Evolutionary conservation across 73 alveolate species (phyloP), one percentile per base, ranked within the genome.

Genomic region (Paramecium tetraurelia): DNA sequence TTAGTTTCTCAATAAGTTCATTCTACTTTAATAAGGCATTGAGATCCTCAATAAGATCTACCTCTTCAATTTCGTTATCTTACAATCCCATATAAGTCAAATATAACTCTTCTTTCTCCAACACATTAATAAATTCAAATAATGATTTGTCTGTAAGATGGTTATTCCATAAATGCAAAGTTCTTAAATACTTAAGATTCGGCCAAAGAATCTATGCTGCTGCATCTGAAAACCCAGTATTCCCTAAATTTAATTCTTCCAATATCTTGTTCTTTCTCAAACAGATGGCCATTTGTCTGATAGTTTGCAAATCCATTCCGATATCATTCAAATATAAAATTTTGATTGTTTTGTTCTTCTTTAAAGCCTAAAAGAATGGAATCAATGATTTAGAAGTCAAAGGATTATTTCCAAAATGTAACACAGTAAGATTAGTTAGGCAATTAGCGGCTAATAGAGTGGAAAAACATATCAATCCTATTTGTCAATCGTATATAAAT

Each of bases 181-280:
- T 80, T 12, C 48, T 80, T 4, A 80, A 11, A 44, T 80, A 44
- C 12, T 80, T 80, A n/a, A 80, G n/a, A 20, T 41, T 44, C 12
- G 90, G 90, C 90, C 90, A 80, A 3, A 80, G 50, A 20, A 41
- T 43, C 16, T 27, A n/a, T 0, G 90, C 90, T 43, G 90, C 90
- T 43, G 36, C 21, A 80, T 80, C 76, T 8, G 90, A 80, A 80
- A 80, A 80, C 12, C 90, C 90, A n/a, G 90, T 80, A 80, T 80
- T 80, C 18, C 90, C 90, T 43, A 80, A 80, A 48, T 80, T 80
- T 44, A 80, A 48, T 46, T 80, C 90, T 22, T 80, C 75, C 4
- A 80, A 41, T 11, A 21, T 46, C 18, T 80, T 40, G 16, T 80
- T 80, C 72, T 80, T 80, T 21, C 43, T 80, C 46, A 80, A 80